Base-by-base conservation (phyloP, 768 basidiomycete genomes). In the Ramaria rubella region DNA sequence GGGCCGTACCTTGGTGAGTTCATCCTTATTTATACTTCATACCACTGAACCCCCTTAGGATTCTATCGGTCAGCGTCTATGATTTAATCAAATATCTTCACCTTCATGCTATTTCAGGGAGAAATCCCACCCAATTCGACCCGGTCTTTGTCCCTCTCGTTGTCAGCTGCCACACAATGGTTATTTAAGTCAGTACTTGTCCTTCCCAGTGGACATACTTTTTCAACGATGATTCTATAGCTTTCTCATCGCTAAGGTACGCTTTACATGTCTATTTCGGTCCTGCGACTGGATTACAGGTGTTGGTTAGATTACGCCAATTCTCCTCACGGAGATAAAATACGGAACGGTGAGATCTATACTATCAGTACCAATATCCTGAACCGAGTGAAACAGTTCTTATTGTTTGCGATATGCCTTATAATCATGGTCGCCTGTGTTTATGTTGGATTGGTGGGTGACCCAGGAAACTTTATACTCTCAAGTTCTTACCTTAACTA, bases 101-200 rank as follows among this genome's bases (percentile, higher is more conserved):
- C 5, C 21, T 4, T 36, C 33, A 36, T 36, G 6, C 5, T 14
- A 15, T 44, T 17, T 19, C 34, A 54, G 52, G 38, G 52, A 26
- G 52, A 54, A 43, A 19, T 54, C 24, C 52, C 52, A 5, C 52
- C 52, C 15, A 54, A 40, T 14, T 54, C 52, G 21, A 54, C 52
- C 23, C 52, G 52, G 19, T 26, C 52, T 3, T 43, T 54, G 33
- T 54, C 52, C 21, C 52, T 54, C 7, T n/a, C 52, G 21, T 34
- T 54, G 34, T 34, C 52, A 42, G 38, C 43, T 43, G 52, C 52
- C n/a, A 54, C 52, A 12, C 52, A 54, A 24, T 54, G 52, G 52
- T 24, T 54, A 9, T 54, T 54, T 42, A 54, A 54, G 52, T 54
- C 9, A 40, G 38, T 43, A 12, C 6, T 12, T 29, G 1, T 14